A percentile compares a stretch with the other conserved stretches of the same genome.
Evolutionary conservation across 2,329 filamentous ascomycete genomes (phyloP).

Genomic region (Macroventuria anomochaeta): DNA sequence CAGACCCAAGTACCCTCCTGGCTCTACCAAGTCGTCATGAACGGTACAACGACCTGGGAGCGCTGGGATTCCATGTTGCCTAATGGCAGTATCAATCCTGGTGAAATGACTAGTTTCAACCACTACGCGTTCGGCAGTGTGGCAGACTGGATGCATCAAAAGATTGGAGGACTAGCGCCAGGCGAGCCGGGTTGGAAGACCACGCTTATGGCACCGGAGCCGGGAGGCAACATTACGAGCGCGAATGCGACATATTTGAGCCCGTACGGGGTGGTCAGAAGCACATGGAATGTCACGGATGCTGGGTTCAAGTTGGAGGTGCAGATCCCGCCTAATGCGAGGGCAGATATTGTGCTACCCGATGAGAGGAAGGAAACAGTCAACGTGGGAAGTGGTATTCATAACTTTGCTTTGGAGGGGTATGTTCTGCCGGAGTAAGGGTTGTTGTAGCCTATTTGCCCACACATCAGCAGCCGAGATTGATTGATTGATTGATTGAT

Average conservation of each 20-base stretch:
- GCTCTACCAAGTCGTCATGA: slow-evolving; percentile 58
- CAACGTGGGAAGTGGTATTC: background rate
- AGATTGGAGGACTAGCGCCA: slow-evolving; percentile 47
- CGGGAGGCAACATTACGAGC: slow-evolving; percentile 40
- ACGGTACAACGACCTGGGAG: slow-evolving; percentile 60
- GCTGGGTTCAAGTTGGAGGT: background rate
- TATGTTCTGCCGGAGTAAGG: background rate
- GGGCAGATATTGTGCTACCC: background rate
- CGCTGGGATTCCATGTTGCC: slow-evolving; percentile 59
- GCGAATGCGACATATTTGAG: slow-evolving; percentile 41
- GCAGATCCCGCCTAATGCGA: background rate
- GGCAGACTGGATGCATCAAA: slow-evolving; percentile 56
- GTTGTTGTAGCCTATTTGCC: too few relatives aligned
- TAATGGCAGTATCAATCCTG: slow-evolving; percentile 54
- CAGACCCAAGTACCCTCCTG: slow-evolving; percentile 56
- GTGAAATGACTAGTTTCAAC: slow-evolving; percentile 59
- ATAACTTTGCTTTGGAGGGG: background rate
- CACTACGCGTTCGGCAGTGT: slow-evolving; percentile 60
- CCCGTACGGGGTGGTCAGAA: slow-evolving; percentile 39
- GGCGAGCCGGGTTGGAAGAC: slow-evolving; percentile 50
- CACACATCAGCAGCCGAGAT: too few relatives aligned
- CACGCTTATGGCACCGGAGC: slow-evolving; percentile 45
- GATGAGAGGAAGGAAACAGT: background rate
- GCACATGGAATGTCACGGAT: slow-evolving; percentile 28
- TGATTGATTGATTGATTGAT: too few relatives aligned